Percentiles rank a stretch among this genome's conserved stretches.
These are phyloP conservation scores for Termitomyces sp. DNA, from an alignment of 768 basidiomycete species.

Conservation along the genomic window DNA sequence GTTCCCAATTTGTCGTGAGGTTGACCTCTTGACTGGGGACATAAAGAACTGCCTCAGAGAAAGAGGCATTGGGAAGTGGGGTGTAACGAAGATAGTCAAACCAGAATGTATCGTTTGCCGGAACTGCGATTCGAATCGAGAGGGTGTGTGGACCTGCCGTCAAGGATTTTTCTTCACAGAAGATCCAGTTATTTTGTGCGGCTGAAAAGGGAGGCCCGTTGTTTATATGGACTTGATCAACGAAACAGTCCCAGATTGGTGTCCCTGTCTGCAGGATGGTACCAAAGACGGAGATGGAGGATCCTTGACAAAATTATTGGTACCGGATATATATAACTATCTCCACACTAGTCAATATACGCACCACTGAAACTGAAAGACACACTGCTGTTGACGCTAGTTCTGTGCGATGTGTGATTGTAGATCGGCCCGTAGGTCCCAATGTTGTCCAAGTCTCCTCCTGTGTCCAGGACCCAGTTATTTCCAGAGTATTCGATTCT, in stretches of 20 bases:
- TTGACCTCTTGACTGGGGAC: neutral
- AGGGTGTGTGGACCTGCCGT: slow-evolving; percentile 17
- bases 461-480: slow-evolving; percentile 20
- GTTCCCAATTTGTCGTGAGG: neutral
- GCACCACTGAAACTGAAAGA: slow-evolving; percentile 25
- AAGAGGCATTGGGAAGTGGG: neutral
- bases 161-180: slow-evolving; percentile 14
- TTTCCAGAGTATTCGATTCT: slow-evolving; percentile 20
- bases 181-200: slow-evolving; percentile 13
- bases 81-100: slow-evolving; percentile 3
- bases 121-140: slow-evolving; percentile 9
- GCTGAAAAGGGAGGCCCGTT: neutral
- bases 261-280: slow-evolving; percentile 11
- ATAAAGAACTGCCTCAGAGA: neutral
- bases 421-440: slow-evolving; percentile 27
- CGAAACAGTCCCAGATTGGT: slow-evolving; percentile 19
- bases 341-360: neutral
- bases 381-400: slow-evolving; percentile 18
- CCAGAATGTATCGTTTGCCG: slow-evolving; percentile 1
- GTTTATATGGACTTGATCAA: slow-evolving; percentile 16
- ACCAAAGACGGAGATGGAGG: slow-evolving; percentile 13
- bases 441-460: slow-evolving; percentile 16
- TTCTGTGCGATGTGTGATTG: slow-evolving; percentile 24
- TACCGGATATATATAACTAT: neutral
- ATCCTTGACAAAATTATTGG: slow-evolving; percentile 1